Evolutionary conservation across 441 rosid species (phyloP).

Genomic region (Croton setiger): DNA sequence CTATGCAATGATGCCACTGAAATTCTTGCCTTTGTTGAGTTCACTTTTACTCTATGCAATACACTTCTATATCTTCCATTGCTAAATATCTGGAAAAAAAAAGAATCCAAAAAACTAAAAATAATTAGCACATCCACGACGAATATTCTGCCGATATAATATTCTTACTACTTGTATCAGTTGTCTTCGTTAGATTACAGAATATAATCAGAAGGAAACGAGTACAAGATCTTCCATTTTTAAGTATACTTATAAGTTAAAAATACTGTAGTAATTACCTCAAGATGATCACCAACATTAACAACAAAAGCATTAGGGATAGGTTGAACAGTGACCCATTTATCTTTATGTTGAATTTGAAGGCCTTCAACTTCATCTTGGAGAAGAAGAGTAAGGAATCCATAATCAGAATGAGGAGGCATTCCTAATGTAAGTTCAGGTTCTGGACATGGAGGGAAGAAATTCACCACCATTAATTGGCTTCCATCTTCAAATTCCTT

Average conservation of each 20-base stretch:
- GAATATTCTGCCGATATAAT: too few species aligned
- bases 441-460: constrained; percentile 82
- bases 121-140: background rate
- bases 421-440: constrained; percentile 83
- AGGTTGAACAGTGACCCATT: constrained; percentile 78
- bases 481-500: constrained; percentile 51
- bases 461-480: constrained; percentile 69
- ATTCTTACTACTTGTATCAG: too few species aligned
- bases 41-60: constrained; percentile 68
- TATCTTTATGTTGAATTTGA: constrained; percentile 47
- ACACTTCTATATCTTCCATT: constrained; percentile 91
- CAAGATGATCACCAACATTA: constrained; percentile 89
- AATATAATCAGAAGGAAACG: too few species aligned
- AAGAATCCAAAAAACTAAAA: background rate
- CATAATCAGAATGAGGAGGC: constrained; percentile 93
- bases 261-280: too few species aligned
- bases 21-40: constrained; percentile 46
- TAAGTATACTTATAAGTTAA: constrained; percentile 17
- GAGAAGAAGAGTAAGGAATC: constrained; percentile 79
- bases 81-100: constrained; percentile 58
- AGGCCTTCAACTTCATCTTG: constrained; percentile 79
- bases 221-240: too few species aligned
- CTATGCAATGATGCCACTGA: constrained; percentile 79
- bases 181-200: too few species aligned
- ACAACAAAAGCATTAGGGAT: constrained; percentile 65